Conservation (phyloP, 768 basidiomycete genomes). For the Leccinum olivaceopallidum region DNA sequence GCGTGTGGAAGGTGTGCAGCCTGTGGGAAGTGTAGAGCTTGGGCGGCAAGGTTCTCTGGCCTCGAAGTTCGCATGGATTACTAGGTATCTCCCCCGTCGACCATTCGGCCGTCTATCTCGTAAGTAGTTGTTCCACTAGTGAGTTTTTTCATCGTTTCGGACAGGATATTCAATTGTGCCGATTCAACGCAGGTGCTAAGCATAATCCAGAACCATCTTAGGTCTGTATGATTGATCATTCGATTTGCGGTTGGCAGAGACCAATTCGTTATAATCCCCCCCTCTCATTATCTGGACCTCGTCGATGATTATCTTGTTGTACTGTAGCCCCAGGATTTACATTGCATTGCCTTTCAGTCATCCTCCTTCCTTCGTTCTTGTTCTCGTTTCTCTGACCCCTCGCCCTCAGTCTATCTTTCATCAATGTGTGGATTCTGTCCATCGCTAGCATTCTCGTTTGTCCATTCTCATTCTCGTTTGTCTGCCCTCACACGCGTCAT, state of each 20-base stretch:
- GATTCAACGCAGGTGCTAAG: neutral
- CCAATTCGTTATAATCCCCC: neutral
- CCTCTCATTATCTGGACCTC: neutral
- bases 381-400: neutral
- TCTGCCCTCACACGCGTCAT: neutral
- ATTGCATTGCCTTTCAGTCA: neutral
- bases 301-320: neutral
- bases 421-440: neutral
- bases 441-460: neutral
- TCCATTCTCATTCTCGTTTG: neutral
- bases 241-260: neutral
- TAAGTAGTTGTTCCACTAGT: neutral
- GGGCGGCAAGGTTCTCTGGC: neutral
- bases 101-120: neutral
- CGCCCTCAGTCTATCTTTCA: neutral
- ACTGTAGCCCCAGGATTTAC: neutral
- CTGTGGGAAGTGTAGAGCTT: neutral
- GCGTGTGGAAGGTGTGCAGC: neutral
- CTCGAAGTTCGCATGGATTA: rapidly evolving
- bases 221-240: neutral
- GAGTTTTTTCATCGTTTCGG: neutral
- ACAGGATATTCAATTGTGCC: neutral
- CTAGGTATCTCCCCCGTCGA: neutral
- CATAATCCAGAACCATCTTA: neutral
- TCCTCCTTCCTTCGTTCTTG: neutral